These are phyloP conservation scores for Pseudocercospora eumusae DNA, from an alignment of 2,329 filamentous ascomycete species.

Conservation along the genomic window DNA sequence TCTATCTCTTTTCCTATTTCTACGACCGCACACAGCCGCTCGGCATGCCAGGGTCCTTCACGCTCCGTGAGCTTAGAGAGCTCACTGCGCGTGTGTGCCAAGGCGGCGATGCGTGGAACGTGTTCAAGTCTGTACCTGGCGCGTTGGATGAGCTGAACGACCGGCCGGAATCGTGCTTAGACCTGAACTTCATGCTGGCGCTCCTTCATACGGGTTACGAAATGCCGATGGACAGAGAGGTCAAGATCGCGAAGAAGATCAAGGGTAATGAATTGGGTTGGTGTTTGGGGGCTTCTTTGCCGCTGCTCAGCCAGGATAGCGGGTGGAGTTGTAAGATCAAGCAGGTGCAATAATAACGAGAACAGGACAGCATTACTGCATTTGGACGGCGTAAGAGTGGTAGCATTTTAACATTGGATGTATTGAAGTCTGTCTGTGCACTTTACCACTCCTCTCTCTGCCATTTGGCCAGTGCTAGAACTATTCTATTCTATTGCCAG, in stretches of 20 bases:
- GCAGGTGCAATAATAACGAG: constrained; percentile 21
- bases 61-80: constrained; percentile 83
- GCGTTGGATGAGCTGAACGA: constrained; percentile 78
- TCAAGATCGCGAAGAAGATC: constrained; percentile 98
- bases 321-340: constrained; percentile 36
- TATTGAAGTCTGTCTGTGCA: background rate
- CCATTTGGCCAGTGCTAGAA: background rate
- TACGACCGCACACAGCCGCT: constrained; percentile 91
- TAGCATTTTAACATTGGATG: background rate
- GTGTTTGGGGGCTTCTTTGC: constrained; percentile 84
- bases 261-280: constrained; percentile 95
- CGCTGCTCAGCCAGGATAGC: constrained; percentile 35
- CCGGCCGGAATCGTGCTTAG: constrained; percentile 87
- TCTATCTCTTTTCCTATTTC: constrained; percentile 98
- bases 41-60: constrained; percentile 98
- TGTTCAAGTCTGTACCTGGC: constrained; percentile 73
- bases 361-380: constrained; percentile 8
- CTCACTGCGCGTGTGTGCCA: constrained; percentile 82
- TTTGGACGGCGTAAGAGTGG: constrained; percentile 16
- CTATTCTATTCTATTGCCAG: background rate
- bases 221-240: constrained; percentile 93
- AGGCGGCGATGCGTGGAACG: constrained; percentile 80
- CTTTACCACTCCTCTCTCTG: background rate
- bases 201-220: constrained; percentile 94
- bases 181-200: constrained; percentile 94